A percentile compares a stretch with the other conserved stretches of the same genome.
Conservation (phyloP, 2,329 filamentous ascomycete species). For the Penicillium sp. region DNA sequence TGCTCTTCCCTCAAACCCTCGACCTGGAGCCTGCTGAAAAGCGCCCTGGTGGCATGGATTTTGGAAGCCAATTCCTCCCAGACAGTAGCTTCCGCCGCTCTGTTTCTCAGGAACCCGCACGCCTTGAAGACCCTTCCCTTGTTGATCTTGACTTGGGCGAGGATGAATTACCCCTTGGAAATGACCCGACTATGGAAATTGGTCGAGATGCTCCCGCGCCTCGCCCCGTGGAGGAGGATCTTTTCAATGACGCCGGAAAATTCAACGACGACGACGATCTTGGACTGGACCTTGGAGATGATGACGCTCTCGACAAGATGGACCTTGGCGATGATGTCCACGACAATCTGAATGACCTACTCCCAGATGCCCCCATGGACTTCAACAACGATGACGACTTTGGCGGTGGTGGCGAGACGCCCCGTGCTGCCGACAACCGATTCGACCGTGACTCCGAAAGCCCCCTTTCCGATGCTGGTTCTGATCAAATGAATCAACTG, state of each 20-base stretch:
- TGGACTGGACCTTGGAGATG: conserved; percentile 48
- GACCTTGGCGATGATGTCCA: conserved; percentile 39
- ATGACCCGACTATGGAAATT: conserved; percentile 73
- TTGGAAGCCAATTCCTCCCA: conserved; percentile 77
- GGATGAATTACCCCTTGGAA: conserved; percentile 65
- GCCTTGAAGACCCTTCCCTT: conserved; percentile 66
- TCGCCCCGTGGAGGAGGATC: conserved; percentile 57
- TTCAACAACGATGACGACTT: conserved; percentile 56
- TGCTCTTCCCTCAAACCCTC: conserved; percentile 75
- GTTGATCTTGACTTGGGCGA: conserved; percentile 71
- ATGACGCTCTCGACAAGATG: conserved; percentile 44
- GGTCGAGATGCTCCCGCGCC: conserved; percentile 79
- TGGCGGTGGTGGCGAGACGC: conserved; percentile 54
- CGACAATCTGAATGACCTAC: conserved; percentile 60
- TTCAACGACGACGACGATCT: conserved; percentile 57
- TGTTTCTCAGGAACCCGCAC: conserved; percentile 52
- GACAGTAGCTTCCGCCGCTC: conserved; percentile 55
- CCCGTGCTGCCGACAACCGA: conserved; percentile 46
- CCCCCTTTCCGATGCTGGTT: conserved; percentile 68
- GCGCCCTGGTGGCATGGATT: conserved; percentile 48
- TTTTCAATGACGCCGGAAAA: conserved; percentile 64
- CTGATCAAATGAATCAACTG: conserved; percentile 60
- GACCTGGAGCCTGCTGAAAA: conserved; percentile 39
- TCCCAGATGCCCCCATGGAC: conserved; percentile 56
- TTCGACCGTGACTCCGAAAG: conserved; percentile 68